Evolutionary conservation across 2,329 filamentous ascomycete genomes (phyloP).

Genomic region (Xylaria sp.): DNA sequence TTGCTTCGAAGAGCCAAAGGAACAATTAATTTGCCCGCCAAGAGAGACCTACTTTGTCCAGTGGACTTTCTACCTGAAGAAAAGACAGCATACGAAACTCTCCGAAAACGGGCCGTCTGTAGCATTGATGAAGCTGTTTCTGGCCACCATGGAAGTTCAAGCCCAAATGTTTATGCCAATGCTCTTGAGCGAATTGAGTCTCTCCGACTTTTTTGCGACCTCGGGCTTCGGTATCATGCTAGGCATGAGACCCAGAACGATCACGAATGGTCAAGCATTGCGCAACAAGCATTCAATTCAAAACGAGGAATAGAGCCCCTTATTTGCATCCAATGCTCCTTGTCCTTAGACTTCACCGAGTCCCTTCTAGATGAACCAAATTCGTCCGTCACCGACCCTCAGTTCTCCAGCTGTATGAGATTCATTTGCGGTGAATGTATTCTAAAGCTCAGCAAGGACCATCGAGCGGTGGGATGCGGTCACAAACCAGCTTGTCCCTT

Average conservation of each 20-base stretch:
- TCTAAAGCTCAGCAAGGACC: neutral
- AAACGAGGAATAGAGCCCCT: neutral
- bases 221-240: neutral
- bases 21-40: neutral
- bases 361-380: neutral
- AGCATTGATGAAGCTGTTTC: neutral
- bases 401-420: neutral
- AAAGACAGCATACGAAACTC: neutral
- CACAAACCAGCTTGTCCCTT: neutral
- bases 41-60: neutral
- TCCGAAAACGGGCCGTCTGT: neutral
- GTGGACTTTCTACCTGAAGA: neutral
- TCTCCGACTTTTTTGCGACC: neutral
- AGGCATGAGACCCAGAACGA: neutral
- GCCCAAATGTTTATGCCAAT: neutral
- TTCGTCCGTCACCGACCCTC: no score
- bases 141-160: neutral
- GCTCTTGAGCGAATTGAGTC: neutral
- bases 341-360: neutral
- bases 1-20: neutral
- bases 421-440: neutral
- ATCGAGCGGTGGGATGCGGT: neutral
- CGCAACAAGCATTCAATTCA: neutral
- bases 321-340: neutral
- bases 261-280: neutral